Base-by-base conservation (phyloP, 768 basidiomycete genomes). In the Mycena maculata region DNA sequence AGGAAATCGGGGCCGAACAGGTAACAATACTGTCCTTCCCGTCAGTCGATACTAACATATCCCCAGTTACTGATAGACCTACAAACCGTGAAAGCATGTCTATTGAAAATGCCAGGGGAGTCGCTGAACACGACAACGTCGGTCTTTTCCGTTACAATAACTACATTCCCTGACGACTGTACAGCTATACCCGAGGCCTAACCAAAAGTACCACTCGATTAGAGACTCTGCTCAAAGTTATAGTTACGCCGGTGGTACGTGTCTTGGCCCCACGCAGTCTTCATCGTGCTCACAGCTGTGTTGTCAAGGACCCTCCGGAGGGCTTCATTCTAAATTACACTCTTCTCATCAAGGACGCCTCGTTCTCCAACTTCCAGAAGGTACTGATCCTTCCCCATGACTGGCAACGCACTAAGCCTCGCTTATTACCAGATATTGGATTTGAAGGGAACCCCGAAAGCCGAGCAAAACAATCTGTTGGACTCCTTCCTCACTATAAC, bases 351-450 rank as follows among this genome's bases (percentile, higher is more conserved):
- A 94, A 94, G 25, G 97, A 98, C 78, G 91, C 92, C 7, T 96
- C 96, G 2, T 96, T 96, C 78, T 92, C 92, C 31, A 99, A 99
- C 79, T 99, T 99, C 83, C 98, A 99, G 83, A 99, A 99, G 89
- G 95, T 92, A 41, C 28, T 23, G 15, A 18, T 30, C 56, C 20
- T 22, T 30, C 13, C 44, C 16, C 5, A 38, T 3, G 36, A 28
- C 23, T 39, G 38, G 58, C 27, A 18, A n/a, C 49, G 52, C 27
- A 47, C 49, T 27, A 30, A 22, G 53, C 36, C 49, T 22, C 16
- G 15, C 31, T 15, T 11, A 20, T 25, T 39, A 50, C 6, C 66
- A 98, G 96, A 94, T 98, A 59, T 86, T 98, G 20, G 96, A 98
- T 78, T 85, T 98, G 53, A 98, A 98, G 78, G 98, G 98, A 9